Percentiles rank a stretch among this genome's conserved stretches.
These are phyloP conservation scores for Ottelia alismoides DNA, from an alignment of 106 monocot genomes.

Conservation along the genomic window DNA sequence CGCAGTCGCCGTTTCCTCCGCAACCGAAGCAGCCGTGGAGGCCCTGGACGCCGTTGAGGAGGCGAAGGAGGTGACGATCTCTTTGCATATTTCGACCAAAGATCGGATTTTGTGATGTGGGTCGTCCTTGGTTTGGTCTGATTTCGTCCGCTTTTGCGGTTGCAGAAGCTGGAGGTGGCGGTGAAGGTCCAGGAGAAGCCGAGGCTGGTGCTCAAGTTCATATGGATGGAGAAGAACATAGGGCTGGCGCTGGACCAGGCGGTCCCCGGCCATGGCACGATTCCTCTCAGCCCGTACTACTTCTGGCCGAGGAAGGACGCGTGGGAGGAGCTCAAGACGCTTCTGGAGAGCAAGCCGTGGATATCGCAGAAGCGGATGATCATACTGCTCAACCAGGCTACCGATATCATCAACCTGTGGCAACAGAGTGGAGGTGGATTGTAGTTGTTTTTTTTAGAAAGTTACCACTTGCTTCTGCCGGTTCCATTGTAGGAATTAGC, in stretches of 20 bases:
- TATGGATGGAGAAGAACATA: constrained; percentile 36
- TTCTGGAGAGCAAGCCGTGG: constrained; percentile 27
- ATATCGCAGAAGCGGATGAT: constrained; percentile 30
- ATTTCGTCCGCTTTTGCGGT: too few species aligned
- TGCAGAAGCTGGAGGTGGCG: constrained; percentile 19
- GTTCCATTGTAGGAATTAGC: too few species aligned
- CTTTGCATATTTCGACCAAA: background rate
- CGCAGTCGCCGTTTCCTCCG: background rate
- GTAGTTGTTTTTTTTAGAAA: too few species aligned
- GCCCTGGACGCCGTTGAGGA: background rate
- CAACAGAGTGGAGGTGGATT: constrained; percentile 16
- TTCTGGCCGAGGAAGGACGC: constrained; percentile 32
- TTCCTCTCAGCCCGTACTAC: constrained; percentile 26
- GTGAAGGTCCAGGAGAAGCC: constrained; percentile 19
- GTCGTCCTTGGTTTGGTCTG: too few species aligned
- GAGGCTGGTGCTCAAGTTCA: constrained; percentile 26
- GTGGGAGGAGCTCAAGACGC: constrained; percentile 26
- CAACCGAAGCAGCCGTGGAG: constrained; percentile 1
- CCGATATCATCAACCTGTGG: constrained; percentile 27
- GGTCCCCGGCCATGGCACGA: constrained; percentile 17
- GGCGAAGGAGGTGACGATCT: constrained; percentile 1
- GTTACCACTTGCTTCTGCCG: too few species aligned
- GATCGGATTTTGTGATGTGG: too few species aligned
- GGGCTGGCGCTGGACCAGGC: constrained; percentile 21
- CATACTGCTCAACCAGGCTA: constrained; percentile 31